These are phyloP conservation scores for Infundibulicybe gibba DNA, from an alignment of 768 basidiomycete genomes.

Conservation along the genomic window DNA sequence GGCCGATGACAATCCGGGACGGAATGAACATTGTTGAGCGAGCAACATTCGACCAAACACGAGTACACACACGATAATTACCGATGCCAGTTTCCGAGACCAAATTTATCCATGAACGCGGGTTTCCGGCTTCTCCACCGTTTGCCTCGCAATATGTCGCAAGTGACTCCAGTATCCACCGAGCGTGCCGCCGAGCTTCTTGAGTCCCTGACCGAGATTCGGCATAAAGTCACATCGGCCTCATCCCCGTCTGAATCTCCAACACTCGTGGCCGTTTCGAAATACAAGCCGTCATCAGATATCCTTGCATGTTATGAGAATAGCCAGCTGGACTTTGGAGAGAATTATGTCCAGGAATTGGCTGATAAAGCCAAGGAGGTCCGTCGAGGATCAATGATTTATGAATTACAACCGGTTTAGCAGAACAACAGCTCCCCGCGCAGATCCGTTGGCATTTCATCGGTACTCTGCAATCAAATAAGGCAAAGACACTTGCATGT, in stretches of 20 bases:
- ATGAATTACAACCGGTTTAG: not conserved
- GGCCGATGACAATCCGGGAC: too few species aligned
- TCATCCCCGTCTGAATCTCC: conserved; percentile 21
- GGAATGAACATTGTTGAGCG: too few species aligned
- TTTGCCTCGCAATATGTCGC: conserved; percentile 11
- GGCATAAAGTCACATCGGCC: conserved; percentile 39
- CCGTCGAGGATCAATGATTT: conserved; percentile 7
- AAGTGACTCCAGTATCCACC: conserved; percentile 13
- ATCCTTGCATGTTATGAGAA: conserved; percentile 77
- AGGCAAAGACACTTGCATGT: conserved; percentile 88
- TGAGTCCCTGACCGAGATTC: conserved; percentile 51
- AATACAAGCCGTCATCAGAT: conserved; percentile 87
- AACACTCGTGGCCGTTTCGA: conserved; percentile 84
- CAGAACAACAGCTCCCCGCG: conserved; percentile 59
- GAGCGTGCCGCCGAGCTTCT: conserved; percentile 51
- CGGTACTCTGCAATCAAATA: conserved; percentile 90
- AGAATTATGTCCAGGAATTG: conserved; percentile 95
- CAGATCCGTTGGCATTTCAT: conserved; percentile 98
- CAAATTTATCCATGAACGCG: too few species aligned
- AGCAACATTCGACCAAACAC: too few species aligned
- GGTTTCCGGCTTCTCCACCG: too few species aligned
- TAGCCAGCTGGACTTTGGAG: conserved; percentile 91
- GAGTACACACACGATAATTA: too few species aligned
- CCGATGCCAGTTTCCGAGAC: too few species aligned
- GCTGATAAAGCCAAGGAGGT: conserved; percentile 80